Evolutionary conservation across 1,284 basidiomycete species (phyloP), one percentile per base, ranked within the genome.

Genomic region (Vanrija sp.): DNA sequence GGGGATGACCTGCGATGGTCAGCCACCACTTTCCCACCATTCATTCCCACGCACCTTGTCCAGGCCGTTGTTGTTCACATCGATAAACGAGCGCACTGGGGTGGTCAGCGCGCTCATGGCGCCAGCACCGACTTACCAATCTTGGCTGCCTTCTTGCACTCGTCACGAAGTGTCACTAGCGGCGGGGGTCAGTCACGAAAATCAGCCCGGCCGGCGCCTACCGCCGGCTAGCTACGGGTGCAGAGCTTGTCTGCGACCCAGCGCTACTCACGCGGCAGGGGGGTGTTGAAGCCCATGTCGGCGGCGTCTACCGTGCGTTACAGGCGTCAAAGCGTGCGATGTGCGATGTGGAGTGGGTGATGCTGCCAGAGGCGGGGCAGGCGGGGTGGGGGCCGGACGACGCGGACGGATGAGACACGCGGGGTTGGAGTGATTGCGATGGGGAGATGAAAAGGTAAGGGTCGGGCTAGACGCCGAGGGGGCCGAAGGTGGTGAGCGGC

Each of bases 141-240:
- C 61, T 80, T 80, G 46, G 77, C 72, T 3, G 81, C 81, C 66
- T 83, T 83, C n/a, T 72, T 63, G 60, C 80, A 80, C 61, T 83
- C 82, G 28, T 80, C 75, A n/a, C 76, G 71, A 6, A 82, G 66
- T 14, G 73, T 64, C 7, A 80, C 76, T 65, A 75, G 12, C 25
- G 38, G 18, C 10, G 28, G 28, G 6, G 28, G 54, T 57, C 40
- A 57, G 58, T 34, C 34, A 34, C 34, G 16, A 23, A 6, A 15
- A 16, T 15, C 38, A 49, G 43, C 10, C 25, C n/a, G 23, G 44
- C 49, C 39, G 16, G 25, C 19, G 38, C 14, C 12, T 23, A 26
- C 46, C 38, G 34, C 42, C 16, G 28, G 28, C 6, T 28, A 10
- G 28, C 6, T 28, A 10, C 28, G 28, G 28, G 10, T 7, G 28